These are phyloP conservation scores for Epichloe festucae DNA, from an alignment of 2,329 filamentous ascomycete species.

Conservation along the genomic window DNA sequence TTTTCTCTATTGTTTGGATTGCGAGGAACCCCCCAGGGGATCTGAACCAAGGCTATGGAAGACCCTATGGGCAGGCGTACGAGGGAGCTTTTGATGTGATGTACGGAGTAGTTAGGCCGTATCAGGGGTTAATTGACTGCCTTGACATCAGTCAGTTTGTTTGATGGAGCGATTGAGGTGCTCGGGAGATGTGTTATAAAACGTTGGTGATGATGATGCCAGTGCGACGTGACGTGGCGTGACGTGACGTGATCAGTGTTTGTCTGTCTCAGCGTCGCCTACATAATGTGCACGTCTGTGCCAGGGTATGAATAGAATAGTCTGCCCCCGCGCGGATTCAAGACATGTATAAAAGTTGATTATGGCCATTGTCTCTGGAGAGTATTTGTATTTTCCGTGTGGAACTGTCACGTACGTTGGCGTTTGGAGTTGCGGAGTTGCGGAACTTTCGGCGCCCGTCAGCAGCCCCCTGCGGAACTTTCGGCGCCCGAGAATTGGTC, in stretches of 20 bases:
- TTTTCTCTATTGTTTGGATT: neutral
- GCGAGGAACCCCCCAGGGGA: neutral
- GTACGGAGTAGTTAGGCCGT: neutral
- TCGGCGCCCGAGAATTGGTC: no score
- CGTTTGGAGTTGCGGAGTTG: constrained; percentile 4
- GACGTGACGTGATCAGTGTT: no score
- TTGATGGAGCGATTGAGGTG: neutral
- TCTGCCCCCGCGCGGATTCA: no score
- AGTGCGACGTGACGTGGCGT: no score
- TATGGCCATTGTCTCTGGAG: neutral
- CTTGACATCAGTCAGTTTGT: neutral
- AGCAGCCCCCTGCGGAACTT: neutral
- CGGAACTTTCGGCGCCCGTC: neutral
- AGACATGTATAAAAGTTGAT: neutral
- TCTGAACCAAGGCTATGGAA: neutral
- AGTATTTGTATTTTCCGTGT: no score
- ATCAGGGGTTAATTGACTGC: neutral
- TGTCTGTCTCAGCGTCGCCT: no score
- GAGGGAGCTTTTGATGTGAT: neutral
- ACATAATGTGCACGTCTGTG: no score
- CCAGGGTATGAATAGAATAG: no score
- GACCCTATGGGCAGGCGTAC: no score
- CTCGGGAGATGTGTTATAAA: no score
- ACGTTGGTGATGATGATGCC: no score
- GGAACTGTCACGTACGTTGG: no score